Evolutionary conservation across 352 stramenopile genomes (phyloP).

Genomic region (Globisporangium cystogenes): DNA sequence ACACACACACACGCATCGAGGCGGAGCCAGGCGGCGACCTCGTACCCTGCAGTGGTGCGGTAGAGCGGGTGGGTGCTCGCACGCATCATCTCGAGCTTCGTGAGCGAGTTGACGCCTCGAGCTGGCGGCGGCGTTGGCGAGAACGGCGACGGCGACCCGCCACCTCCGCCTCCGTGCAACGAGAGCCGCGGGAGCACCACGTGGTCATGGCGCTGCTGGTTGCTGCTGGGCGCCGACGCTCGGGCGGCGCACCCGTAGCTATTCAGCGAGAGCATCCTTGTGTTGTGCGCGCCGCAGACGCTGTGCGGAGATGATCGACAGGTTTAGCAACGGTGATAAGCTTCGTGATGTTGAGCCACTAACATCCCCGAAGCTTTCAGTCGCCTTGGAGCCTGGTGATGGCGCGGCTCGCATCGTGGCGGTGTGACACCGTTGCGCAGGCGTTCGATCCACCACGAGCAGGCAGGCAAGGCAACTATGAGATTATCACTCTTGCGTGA

Average conservation of each 20-base stretch:
- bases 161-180: conserved; percentile 17
- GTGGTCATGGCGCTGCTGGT: conserved; percentile 9
- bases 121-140: conserved; percentile 16
- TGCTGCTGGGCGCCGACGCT: conserved; percentile 8
- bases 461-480: neutral
- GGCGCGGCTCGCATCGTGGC: neutral
- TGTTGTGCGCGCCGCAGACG: neutral
- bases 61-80: conserved; percentile 38
- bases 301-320: too few relatives aligned
- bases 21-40: neutral
- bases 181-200: conserved; percentile 39
- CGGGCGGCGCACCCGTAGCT: conserved; percentile 12
- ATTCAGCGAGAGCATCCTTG: conserved; percentile 15
- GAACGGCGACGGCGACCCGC: neutral
- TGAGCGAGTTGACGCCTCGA: conserved; percentile 33
- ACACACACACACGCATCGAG: too few relatives aligned
- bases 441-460: too few relatives aligned
- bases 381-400: too few relatives aligned
- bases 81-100: conserved; percentile 46
- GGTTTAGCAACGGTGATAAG: too few relatives aligned
- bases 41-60: conserved; percentile 42
- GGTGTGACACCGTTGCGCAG: neutral
- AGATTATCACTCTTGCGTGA: neutral
- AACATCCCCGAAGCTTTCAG: too few relatives aligned
- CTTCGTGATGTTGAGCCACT: too few relatives aligned